Evolutionary conservation across 1,284 basidiomycete species (phyloP), one percentile per base, ranked within the genome.

Genomic region (Leccinum variabile): DNA sequence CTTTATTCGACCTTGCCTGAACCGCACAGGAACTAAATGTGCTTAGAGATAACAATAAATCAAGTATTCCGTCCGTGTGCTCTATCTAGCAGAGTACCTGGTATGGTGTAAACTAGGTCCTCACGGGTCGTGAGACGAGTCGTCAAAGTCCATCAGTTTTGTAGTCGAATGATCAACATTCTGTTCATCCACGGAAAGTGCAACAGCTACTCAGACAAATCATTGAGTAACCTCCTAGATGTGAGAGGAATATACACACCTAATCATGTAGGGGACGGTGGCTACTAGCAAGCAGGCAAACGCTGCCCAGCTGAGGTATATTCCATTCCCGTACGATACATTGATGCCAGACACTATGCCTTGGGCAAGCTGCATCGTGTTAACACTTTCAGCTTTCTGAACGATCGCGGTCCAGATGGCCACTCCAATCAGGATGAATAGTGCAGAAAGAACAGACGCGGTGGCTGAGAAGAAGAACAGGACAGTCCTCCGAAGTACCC

Each of bases 331-430:
- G n/a, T 79, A 77, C 1, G 84, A 80, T 13, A 91, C 82, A 5
- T 76, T 71, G 53, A 92, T 88, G 33, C 88, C 89, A 41, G 90
- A 72, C 10, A 81, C 75, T n/a, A 81, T 70, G 5, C 77, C 70
- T 22, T 76, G 70, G 3, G 78, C 76, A 46, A 87, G 76, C 44
- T 82, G 66, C 61, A 83, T 68, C 39, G 77, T 71, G 71, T 91
- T 91, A 63, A 92, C 79, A 33, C 75, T 76, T 68, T 86, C 78
- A 3, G 82, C 78, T 71, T 87, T 89, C 68, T 86, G 84, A 53
- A 93, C 81, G 57, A 91, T 80, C 55, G 86, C 83, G 3, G 91
- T 92, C 89, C 90, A 93, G 63, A 92, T 85, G 46, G 84, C 81
- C 13, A 86, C 86, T 18, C 86, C 89, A 44, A 90, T 84, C 56